A percentile compares a stretch with the other conserved stretches of the same genome.
These are phyloP conservation scores for Babesia ovis DNA, from an alignment of 169 alveolate species.

Conservation along the genomic window DNA sequence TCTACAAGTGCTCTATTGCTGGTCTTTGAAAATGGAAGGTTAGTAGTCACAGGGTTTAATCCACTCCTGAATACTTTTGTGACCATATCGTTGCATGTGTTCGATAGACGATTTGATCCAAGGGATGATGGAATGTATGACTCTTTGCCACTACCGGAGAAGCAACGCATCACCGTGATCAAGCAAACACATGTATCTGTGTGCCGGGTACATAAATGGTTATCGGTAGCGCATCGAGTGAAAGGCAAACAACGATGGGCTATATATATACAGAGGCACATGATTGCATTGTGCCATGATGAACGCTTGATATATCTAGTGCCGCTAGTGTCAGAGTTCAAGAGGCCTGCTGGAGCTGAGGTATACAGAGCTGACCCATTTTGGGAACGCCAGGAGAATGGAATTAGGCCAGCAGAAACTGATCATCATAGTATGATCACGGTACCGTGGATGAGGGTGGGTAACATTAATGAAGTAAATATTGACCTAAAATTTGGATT, in stretches of 20 bases:
- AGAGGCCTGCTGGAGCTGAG: constrained; percentile 1
- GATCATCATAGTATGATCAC: constrained; percentile 17
- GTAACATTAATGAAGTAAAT: background rate
- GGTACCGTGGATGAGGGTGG: constrained; percentile 35
- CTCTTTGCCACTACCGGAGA: constrained; percentile 9
- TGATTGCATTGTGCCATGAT: constrained; percentile 31
- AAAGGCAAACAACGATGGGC: background rate
- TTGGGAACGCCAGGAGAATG: constrained; percentile 1
- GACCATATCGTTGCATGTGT: constrained; percentile 39
- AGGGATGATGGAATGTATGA: constrained; percentile 1
- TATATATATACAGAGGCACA: background rate
- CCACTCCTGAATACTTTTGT: constrained; percentile 23
- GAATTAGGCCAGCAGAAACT: background rate
- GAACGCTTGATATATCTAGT: constrained; percentile 17
- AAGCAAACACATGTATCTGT: constrained; percentile 15
- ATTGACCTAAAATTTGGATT: constrained; percentile 34
- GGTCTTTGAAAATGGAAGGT: constrained; percentile 25
- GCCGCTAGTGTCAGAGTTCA: constrained; percentile 3
- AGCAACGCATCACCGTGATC: constrained; percentile 7
- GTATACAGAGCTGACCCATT: background rate
- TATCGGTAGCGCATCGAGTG: background rate
- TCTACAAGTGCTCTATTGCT: constrained; percentile 36
- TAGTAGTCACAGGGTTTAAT: constrained; percentile 6
- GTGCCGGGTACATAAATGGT: constrained; percentile 7
- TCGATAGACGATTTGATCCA: constrained; percentile 1